These are phyloP conservation scores for Cercospora nicotianae DNA, from an alignment of 2,329 filamentous ascomycete species.

Conservation along the genomic window DNA sequence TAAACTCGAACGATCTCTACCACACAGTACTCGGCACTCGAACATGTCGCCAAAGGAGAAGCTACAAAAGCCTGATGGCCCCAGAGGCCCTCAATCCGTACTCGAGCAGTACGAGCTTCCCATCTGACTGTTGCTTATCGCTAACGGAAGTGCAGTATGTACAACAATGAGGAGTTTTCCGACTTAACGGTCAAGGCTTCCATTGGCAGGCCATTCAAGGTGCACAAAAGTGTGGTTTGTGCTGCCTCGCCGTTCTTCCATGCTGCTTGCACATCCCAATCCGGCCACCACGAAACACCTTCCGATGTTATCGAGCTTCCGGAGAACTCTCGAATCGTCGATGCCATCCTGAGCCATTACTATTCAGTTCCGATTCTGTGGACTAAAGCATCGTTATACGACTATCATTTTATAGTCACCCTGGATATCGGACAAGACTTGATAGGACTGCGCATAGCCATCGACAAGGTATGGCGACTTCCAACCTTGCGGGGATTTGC, in stretches of 20 bases:
- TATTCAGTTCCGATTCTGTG: no score
- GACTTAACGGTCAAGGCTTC: slow-evolving; percentile 1
- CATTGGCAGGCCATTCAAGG: no score
- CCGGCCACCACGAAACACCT: not conserved
- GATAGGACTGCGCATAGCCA: not conserved
- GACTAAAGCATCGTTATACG: no score
- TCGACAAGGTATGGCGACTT: not conserved
- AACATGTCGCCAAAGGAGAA: no score
- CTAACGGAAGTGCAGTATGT: not conserved
- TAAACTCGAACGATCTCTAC: no score
- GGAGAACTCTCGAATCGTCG: not conserved
- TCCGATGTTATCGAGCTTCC: not conserved
- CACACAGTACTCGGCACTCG: no score
- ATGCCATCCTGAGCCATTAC: not conserved
- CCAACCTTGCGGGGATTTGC: no score
- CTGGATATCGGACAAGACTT: not conserved
- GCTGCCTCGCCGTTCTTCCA: not conserved
- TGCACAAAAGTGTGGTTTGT: slow-evolving; percentile 3
- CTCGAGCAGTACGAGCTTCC: not conserved
- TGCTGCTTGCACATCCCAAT: not conserved
- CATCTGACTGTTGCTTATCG: not conserved
- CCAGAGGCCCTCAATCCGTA: not conserved
- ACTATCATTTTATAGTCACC: no score
- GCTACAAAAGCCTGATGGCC: no score
- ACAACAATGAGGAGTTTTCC: not conserved